Evolutionary conservation across 352 stramenopile genomes (phyloP), one percentile per base, ranked within the genome.

Genomic region (Globisporangium spiculum): DNA sequence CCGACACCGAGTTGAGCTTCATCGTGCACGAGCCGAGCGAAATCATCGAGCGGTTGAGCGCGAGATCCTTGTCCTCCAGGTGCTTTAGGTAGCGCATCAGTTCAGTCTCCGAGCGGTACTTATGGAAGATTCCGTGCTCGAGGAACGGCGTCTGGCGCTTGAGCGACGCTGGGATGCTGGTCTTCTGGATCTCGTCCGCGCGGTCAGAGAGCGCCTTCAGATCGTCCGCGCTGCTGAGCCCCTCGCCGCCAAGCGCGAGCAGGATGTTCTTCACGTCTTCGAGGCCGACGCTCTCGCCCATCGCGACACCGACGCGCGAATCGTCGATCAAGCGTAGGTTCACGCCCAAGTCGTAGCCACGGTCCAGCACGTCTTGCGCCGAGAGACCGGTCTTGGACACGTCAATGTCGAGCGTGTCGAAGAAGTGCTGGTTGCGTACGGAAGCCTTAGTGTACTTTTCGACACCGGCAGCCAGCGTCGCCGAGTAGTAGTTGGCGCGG

Each of bases 21-120:
- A 99, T 99, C n/a, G 98, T 99, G 76, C 98, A 99, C 22, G 96
- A 99, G 53, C 98, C 98, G 6, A 99, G 87, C 46, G 97, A 98
- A 79, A 99, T 99, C 98, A 99, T 99, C 60, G 96, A 99, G 65
- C 97, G 93, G 83, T 99, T 99, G n/a, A 99, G 90, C 20, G 97
- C 91, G 41, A 99, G 78, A 78, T 99, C 98, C 75, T 98, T 98
- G 78, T 98, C 98, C 71, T 99, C 97, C 20, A 99, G 79, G 27
- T 89, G 90, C 81, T 99, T 99, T 52, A 99, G 77, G 86, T 99
- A 99, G 27, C 98, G 96, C 55, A 99, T 91, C 27, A 94, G 75
- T 66, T 94, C 82, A 27, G 96, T 98, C 84, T 99, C 97, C 12
- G 94, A 99, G 70, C 98, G 97, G 81, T 99, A 96, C 69, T 94